Evolutionary conservation across 139 green algal genomes (phyloP).

Genomic region (Chlamydomonas applanata): DNA sequence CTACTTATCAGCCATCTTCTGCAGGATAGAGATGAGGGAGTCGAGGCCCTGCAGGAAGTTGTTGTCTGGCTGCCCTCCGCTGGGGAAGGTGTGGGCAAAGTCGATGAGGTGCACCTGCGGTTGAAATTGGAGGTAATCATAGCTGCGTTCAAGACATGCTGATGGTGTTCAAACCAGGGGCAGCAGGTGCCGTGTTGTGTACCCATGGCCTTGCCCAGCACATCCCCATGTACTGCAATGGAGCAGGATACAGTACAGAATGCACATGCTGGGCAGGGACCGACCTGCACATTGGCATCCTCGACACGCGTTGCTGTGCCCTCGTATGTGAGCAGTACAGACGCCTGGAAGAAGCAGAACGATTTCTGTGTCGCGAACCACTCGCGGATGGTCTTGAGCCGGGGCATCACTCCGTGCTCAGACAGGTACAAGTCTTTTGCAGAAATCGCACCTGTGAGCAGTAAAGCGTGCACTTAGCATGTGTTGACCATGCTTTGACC

Average conservation of each 20-base stretch:
- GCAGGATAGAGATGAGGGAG: slow-evolving; percentile 33
- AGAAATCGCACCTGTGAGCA: slow-evolving; percentile 28
- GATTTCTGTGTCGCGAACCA: slow-evolving; percentile 70
- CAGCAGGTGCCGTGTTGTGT: no score
- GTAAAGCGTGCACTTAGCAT: no score
- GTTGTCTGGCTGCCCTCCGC: slow-evolving; percentile 45
- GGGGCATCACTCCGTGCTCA: slow-evolving; percentile 13
- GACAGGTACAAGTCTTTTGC: slow-evolving; percentile 53
- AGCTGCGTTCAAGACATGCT: no score
- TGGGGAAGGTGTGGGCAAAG: slow-evolving; percentile 83
- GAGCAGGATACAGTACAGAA: no score
- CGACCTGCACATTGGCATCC: slow-evolving; percentile 28
- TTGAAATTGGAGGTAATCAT: no score
- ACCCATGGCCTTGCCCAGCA: no score
- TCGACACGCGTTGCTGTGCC: slow-evolving; percentile 47
- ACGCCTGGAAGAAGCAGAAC: slow-evolving; percentile 77
- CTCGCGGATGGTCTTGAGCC: slow-evolving; percentile 57
- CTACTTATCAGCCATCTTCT: neutral
- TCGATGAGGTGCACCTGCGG: slow-evolving; percentile 69
- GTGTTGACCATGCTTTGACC: no score
- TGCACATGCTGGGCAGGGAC: no score
- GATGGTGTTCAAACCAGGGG: no score
- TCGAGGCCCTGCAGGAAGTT: slow-evolving; percentile 71
- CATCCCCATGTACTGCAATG: no score
- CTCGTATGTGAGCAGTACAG: slow-evolving; percentile 82